A percentile compares a stretch with the other conserved stretches of the same genome.
phyloP scores from a whole-genome alignment of 129 eudicot species.

The Pittosporum tobira region DNA sequence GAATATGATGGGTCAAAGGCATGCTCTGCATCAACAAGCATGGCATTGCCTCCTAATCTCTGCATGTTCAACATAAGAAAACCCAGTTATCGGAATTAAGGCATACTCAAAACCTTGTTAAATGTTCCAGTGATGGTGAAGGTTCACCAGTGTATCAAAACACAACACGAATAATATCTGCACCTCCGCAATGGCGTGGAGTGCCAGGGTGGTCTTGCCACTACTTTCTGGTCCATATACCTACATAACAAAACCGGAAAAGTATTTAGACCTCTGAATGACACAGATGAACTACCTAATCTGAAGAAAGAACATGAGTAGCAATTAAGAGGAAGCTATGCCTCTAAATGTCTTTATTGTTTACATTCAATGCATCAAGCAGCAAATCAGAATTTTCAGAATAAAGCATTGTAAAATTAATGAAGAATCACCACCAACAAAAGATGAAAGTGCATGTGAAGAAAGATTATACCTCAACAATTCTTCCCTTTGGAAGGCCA shows the following conservation, averaged over 20 bases:
- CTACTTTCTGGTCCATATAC: conserved; percentile 99
- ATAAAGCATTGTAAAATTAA: too few species aligned
- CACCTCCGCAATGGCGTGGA: conserved; percentile 98
- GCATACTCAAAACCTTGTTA: background rate
- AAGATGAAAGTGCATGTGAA: too few species aligned
- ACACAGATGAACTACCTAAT: background rate
- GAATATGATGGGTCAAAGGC: conserved; percentile 98
- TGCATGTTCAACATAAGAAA: conserved; percentile 20
- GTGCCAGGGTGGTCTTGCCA: conserved; percentile 95
- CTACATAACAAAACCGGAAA: conserved; percentile 48
- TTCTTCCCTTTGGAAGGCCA: conserved; percentile 96
- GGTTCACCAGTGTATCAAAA: background rate
- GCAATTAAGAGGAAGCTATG: background rate
- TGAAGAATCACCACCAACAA: too few species aligned
- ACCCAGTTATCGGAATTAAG: background rate
- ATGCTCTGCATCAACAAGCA: conserved; percentile 99
- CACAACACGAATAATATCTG: conserved; percentile 59
- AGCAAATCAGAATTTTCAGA: too few species aligned
- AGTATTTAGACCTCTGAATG: too few species aligned
- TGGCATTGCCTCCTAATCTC: conserved; percentile 93
- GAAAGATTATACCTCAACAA: conserved; percentile 62
- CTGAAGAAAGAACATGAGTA: background rate
- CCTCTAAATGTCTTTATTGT: too few species aligned
- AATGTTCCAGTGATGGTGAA: background rate
- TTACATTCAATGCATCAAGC: too few species aligned